Evolutionary conservation across 192 early-diverging fungal genomes (phyloP).

Genomic region (Coemansia sp.): DNA sequence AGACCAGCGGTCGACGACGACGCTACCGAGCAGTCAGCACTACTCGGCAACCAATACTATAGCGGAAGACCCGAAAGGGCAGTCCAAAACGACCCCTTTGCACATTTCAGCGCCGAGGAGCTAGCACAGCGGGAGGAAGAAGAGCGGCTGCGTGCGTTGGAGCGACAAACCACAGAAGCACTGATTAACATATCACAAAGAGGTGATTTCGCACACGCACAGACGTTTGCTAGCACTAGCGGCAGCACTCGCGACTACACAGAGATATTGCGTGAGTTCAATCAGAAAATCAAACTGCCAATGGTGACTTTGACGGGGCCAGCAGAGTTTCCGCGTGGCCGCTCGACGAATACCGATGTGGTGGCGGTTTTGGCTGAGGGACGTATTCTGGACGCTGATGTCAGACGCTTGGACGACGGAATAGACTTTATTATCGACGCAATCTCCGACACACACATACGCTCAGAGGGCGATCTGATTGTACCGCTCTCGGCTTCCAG

Average conservation of each 20-base stretch:
- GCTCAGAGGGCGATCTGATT: constrained; percentile 32
- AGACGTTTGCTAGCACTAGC: constrained; percentile 18
- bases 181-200: constrained; percentile 48
- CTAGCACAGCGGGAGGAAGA: constrained; percentile 25
- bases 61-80: constrained; percentile 7
- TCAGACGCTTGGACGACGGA: constrained; percentile 20
- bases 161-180: constrained; percentile 44
- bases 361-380: constrained; percentile 23
- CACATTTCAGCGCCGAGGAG: constrained; percentile 37
- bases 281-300: constrained; percentile 41
- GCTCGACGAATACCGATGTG: constrained; percentile 10
- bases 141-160: constrained; percentile 40
- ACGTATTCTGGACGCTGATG: constrained; percentile 11
- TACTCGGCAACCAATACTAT: constrained; percentile 13
- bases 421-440: constrained; percentile 30
- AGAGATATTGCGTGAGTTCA: constrained; percentile 41
- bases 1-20: constrained; percentile 34
- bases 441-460: constrained; percentile 23
- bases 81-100: constrained; percentile 36
- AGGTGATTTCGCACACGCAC: constrained; percentile 25
- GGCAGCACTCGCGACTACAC: constrained; percentile 37
- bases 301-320: constrained; percentile 33
- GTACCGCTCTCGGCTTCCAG: constrained; percentile 30
- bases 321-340: constrained; percentile 9
- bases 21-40: constrained; percentile 34